Base-by-base conservation (phyloP, 2,329 filamentous ascomycete species). In the Aquanectria penicillioides region DNA sequence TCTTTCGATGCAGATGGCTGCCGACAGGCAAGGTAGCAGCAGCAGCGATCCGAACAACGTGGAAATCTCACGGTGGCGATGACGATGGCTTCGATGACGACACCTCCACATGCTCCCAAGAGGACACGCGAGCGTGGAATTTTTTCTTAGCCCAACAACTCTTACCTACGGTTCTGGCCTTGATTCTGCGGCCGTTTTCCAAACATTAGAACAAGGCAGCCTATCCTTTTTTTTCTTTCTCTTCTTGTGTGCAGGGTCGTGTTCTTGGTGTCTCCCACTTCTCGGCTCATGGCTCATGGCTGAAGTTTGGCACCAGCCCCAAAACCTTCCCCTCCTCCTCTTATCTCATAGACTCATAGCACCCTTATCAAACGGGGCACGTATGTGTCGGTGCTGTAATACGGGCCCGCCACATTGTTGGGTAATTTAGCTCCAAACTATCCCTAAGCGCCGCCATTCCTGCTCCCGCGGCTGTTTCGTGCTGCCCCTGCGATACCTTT, bases 61-160 rank as follows among this genome's bases (percentile, higher is more conserved):
- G 13, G 28, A 26, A 34, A 26, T 23, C 41, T 11, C 20, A n/a
- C 9, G 20, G 26, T 25, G 41, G 25, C 31, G 29, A 48, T 64
- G 59, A 59, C 44, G 62, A 68, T 64, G 38, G 62, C 64, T 61
- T 64, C 66, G 62, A 69, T 69, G 66, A 69, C 66, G 66, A 69
- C 66, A 62, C 54, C 20, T 40, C 37, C 52, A 34, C 43, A 48
- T 51, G 37, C n/a, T 29, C 59, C 59, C 43, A 22, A 40, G 33
- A 41, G 23, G 18, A 28, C 34, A 52, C 38, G 17, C 54, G 23
- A 51, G 38, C 38, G 13, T 23, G 34, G 12, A 57, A 26, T 13
- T 13, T 38, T 23, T 23, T 26, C 36, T 36, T 29, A n/a, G 18
- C 7, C 41, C 12, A 33, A 20, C 28, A 15, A 15, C 22, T 22